Percentiles rank a stretch among this genome's conserved stretches.
phyloP scores from a whole-genome alignment of 106 monocot genomes.

The Platanthera zijinensis region DNA sequence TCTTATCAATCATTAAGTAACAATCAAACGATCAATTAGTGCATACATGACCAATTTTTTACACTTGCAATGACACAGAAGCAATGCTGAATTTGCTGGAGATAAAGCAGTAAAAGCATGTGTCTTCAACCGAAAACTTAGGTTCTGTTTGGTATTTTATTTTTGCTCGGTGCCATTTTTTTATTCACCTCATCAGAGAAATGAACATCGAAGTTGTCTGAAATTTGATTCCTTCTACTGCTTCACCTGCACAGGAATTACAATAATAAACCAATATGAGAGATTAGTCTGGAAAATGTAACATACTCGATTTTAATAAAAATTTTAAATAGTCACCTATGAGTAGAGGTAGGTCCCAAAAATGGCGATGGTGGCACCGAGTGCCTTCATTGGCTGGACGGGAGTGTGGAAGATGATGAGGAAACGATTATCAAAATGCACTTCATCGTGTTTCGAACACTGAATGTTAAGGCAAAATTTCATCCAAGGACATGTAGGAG shows the following conservation, averaged over 20 bases:
- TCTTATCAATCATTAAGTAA: not conserved
- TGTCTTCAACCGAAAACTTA: too few species aligned
- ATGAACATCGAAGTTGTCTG: too few species aligned
- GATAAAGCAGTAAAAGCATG: too few species aligned
- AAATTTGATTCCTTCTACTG: too few species aligned
- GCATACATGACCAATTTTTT: not conserved
- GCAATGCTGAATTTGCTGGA: not conserved
- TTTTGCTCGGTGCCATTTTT: too few species aligned
- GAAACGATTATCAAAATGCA: slow-evolving; percentile 83
- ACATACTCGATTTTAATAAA: not conserved
- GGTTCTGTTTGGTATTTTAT: too few species aligned
- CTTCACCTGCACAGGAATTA: too few species aligned
- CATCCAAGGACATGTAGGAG: slow-evolving; percentile 81
- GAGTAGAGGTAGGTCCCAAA: slow-evolving; percentile 86
- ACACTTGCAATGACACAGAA: not conserved
- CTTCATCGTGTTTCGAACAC: slow-evolving; percentile 90
- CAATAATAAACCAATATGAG: too few species aligned
- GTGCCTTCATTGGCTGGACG: slow-evolving; percentile 76
- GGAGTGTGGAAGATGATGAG: slow-evolving; percentile 84
- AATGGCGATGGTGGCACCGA: slow-evolving; percentile 83
- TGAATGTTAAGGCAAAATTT: slow-evolving; percentile 88
- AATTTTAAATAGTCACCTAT: slow-evolving; percentile 30
- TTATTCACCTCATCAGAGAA: too few species aligned
- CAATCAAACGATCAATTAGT: not conserved
- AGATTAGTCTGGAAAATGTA: too few species aligned